phyloP scores from a whole-genome alignment of 2,329 filamentous ascomycete species.

The Aspergillus piperis region DNA sequence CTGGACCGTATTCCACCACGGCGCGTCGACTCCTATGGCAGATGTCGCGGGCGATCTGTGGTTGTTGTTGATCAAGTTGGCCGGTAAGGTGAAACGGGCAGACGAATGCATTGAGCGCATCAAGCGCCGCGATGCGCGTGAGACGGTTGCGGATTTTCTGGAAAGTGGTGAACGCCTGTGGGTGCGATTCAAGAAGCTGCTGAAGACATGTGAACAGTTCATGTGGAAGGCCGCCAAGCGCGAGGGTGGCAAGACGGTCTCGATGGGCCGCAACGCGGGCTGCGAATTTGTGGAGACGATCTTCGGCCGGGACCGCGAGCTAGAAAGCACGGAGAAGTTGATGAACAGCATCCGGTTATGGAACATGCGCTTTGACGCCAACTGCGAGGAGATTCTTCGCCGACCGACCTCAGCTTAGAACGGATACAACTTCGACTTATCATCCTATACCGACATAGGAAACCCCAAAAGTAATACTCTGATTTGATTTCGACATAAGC shows the following conservation, averaged over 20 bases:
- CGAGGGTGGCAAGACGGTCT: conserved; percentile 65
- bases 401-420: conserved; percentile 47
- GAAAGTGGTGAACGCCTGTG: conserved; percentile 84
- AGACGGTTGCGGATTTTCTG: conserved; percentile 88
- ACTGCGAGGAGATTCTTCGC: conserved; percentile 85
- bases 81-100: conserved; percentile 89
- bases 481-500: background rate
- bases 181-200: conserved; percentile 77
- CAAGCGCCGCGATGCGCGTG: conserved; percentile 69
- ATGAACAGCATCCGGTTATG: conserved; percentile 87
- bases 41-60: conserved; percentile 94
- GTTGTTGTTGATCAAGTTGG: conserved; percentile 90
- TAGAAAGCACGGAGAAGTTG: conserved; percentile 86
- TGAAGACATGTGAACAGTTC: conserved; percentile 88
- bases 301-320: conserved; percentile 86
- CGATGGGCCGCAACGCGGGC: conserved; percentile 88
- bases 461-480: conserved; percentile 9
- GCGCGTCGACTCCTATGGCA: conserved; percentile 76
- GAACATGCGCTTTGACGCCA: conserved; percentile 92
- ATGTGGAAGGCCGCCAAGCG: conserved; percentile 89
- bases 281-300: conserved; percentile 95
- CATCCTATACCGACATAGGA: conserved; percentile 2
- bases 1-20: conserved; percentile 93
- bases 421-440: background rate
- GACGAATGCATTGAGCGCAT: conserved; percentile 76